phyloP scores from a whole-genome alignment of 2,329 filamentous ascomycete species.

The Cercospora sp. region DNA sequence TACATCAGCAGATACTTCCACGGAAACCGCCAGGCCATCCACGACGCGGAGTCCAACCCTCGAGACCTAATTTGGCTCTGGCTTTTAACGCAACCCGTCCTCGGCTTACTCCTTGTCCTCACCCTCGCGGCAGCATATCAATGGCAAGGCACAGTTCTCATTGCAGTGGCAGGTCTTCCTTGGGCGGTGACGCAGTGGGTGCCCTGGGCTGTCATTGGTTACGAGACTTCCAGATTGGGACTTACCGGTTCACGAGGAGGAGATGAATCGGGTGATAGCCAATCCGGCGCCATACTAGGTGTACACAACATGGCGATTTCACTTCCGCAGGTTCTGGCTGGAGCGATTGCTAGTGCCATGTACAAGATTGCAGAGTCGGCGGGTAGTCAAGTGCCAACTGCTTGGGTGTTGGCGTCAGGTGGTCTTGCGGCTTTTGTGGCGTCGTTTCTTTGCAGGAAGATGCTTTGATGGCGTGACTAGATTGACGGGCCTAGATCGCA shows the following conservation, averaged over 20 bases:
- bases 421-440: constrained; percentile 26
- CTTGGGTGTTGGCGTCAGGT: constrained; percentile 25
- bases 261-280: constrained; percentile 11
- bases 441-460: constrained; percentile 14
- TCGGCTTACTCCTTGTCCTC: constrained; percentile 23
- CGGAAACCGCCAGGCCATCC: background rate
- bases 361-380: constrained; percentile 24
- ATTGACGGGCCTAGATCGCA: background rate
- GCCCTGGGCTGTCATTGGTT: constrained; percentile 24
- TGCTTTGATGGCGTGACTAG: constrained; percentile 7
- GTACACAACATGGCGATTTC: constrained; percentile 30
- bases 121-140: constrained; percentile 22
- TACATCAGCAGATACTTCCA: constrained; percentile 5
- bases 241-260: constrained; percentile 9
- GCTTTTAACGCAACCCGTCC: constrained; percentile 23
- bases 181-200: constrained; percentile 30
- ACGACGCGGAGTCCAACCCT: background rate
- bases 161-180: constrained; percentile 21
- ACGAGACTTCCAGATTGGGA: constrained; percentile 22
- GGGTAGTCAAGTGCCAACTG: constrained; percentile 24
- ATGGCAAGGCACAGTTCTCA: constrained; percentile 28
- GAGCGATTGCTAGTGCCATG: constrained; percentile 18
- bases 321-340: constrained; percentile 24
- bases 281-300: constrained; percentile 25
- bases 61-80: constrained; percentile 24